These are phyloP conservation scores for Calocybe gangraenosa DNA, from an alignment of 768 basidiomycete genomes.

Conservation along the genomic window DNA sequence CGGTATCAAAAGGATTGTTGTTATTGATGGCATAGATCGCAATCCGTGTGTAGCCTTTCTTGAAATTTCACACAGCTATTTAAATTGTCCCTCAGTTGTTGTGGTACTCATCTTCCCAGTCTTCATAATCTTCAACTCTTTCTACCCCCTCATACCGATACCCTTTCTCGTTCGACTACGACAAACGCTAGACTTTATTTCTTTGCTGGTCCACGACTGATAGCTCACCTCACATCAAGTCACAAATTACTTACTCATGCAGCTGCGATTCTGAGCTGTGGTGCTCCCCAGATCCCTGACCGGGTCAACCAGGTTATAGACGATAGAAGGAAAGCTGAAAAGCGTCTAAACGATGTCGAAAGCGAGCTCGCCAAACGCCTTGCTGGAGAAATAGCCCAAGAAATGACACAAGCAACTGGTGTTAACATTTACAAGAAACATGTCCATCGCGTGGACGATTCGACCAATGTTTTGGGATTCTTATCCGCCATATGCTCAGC, in stretches of 20 bases:
- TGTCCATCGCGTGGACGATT: constrained; percentile 60
- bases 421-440: constrained; percentile 39
- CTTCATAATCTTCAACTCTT: constrained; percentile 72
- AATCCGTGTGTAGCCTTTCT: constrained; percentile 53
- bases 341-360: constrained; percentile 67
- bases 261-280: constrained; percentile 63
- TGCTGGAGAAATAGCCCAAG: constrained; percentile 35
- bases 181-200: constrained; percentile 77
- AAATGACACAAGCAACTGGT: constrained; percentile 25
- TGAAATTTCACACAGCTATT: constrained; percentile 11
- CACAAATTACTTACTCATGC: constrained; percentile 54
- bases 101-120: constrained; percentile 80
- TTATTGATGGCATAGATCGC: constrained; percentile 79
- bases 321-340: constrained; percentile 62
- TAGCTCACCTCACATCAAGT: constrained; percentile 53
- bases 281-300: constrained; percentile 60
- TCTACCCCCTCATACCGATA: constrained; percentile 65
- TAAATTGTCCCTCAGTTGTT: constrained; percentile 67
- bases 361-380: constrained; percentile 52
- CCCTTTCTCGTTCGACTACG: constrained; percentile 54
- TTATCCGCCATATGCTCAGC: constrained; percentile 53
- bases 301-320: constrained; percentile 65
- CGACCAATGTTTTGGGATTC: constrained; percentile 53
- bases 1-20: constrained; percentile 71
- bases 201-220: constrained; percentile 74